Evolutionary conservation across 2,329 filamentous ascomycete species (phyloP), one percentile per base, ranked within the genome.

Genomic region (Colletotrichum plurivorum): DNA sequence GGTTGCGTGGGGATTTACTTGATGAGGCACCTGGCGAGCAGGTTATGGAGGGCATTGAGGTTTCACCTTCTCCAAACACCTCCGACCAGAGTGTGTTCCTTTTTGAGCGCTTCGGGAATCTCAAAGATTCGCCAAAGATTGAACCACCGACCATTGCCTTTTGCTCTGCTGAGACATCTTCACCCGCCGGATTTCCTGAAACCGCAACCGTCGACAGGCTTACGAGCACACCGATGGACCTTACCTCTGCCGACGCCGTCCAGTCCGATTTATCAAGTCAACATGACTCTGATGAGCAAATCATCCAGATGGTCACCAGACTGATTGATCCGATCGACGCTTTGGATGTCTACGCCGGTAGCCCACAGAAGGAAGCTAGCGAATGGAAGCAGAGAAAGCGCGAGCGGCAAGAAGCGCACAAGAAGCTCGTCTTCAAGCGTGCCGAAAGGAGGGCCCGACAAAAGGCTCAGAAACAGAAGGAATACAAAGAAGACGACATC

Each of bases 241-340:
- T 12, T 41, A 12, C 5, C 20, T 25, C 20, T 12, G 22, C 48
- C 48, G 22, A 10, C 20, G 16, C 13, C 20, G 13, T 12, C 15
- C 12, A 25, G 2, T 1, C 18, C n/a, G 46, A 43, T 2, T 8
- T 10, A 10, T 5, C 36, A 7, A 27, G 7, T 5, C 36, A 31
- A 16, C 22, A 5, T 25, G 22, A 25, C 4, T 25, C 22, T 25
- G 22, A 25, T 4, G 36, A 16, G 15, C 4, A 51, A 15, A 20
- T 53, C 6, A 46, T 43, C 6, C 16, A 61, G 5, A 31, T 48
- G 2, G 39, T 53, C 16, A 6, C 9, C 20, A 41, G 20, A 8
- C 39, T 61, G 22, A 22, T 61, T 10, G 48, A 53, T 46, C 58
- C 58, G 12, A 46, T 53, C 20, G 20, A 18, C 18, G 49, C 36